Conservation (phyloP, 352 stramenopile genomes). For the Phytophthora capsici region DNA sequence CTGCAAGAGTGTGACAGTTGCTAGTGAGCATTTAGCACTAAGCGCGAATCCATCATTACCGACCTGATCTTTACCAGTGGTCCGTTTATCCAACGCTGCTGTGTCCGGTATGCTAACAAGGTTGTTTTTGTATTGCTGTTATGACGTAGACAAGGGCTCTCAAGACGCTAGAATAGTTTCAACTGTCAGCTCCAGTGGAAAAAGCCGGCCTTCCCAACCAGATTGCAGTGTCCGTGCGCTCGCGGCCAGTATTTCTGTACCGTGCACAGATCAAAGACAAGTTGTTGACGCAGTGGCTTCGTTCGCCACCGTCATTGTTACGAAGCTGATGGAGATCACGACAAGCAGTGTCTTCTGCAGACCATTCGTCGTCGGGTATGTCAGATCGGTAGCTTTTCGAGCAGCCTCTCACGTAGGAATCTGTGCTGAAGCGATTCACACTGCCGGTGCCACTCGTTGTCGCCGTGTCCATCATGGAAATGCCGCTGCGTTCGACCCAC, state of each 20-base stretch:
- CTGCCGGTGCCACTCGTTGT: conserved; percentile 12
- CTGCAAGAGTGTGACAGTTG: conserved; percentile 16
- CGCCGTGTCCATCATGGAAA: conserved; percentile 27
- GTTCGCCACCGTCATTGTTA: conserved; percentile 2
- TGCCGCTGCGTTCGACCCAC: conserved; percentile 22
- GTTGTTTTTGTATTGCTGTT: conserved; percentile 4
- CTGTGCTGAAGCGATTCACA: conserved; percentile 19
- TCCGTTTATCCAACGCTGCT: conserved; percentile 9
- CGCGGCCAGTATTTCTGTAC: conserved; percentile 10
- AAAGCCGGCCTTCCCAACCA: conserved; percentile 22
- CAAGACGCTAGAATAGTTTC: conserved; percentile 1
- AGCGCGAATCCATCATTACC: conserved; percentile 17
- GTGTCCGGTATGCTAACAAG: not conserved
- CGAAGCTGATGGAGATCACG: conserved; percentile 7
- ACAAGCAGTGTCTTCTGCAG: conserved; percentile 12
- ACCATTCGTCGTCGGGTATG: conserved; percentile 37
- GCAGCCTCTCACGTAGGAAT: conserved; percentile 24
- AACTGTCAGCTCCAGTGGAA: conserved; percentile 8
- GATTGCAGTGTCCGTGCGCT: conserved; percentile 13
- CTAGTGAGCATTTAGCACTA: conserved; percentile 21
- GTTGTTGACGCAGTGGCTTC: conserved; percentile 2
- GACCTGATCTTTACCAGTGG: conserved; percentile 1
- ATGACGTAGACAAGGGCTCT: no score
- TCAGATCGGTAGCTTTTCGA: conserved; percentile 33
- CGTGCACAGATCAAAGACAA: conserved; percentile 15